Conservation (phyloP, 768 basidiomycete genomes). For the Amanita phalloides region DNA sequence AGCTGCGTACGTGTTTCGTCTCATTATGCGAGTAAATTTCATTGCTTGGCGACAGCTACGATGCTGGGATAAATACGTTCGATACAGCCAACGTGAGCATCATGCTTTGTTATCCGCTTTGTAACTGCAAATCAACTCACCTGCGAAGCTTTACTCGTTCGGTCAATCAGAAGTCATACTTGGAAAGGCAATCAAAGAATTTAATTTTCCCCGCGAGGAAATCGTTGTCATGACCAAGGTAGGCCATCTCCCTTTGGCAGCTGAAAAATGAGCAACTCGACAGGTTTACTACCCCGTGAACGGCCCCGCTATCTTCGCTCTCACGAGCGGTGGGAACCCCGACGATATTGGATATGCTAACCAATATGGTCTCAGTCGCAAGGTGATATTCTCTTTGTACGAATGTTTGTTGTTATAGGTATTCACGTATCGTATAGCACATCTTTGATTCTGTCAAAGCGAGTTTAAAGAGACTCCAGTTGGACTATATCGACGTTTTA, state of each 20-base stretch:
- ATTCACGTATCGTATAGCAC: constrained; percentile 19
- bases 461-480: constrained; percentile 40
- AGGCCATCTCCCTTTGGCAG: background rate
- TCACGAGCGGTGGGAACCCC: constrained; percentile 8
- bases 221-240: background rate
- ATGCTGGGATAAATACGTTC: background rate
- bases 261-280: background rate
- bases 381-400: constrained; percentile 17
- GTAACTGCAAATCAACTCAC: background rate
- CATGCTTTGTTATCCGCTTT: background rate
- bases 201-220: background rate
- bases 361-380: constrained; percentile 23
- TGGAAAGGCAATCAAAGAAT: background rate
- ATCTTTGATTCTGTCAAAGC: constrained; percentile 42
- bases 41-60: too few relatives aligned
- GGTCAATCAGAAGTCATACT: background rate
- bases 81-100: too few relatives aligned
- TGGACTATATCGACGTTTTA: constrained; percentile 50
- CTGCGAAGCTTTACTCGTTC: background rate
- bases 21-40: background rate
- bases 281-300: background rate
- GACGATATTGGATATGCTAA: constrained; percentile 41
- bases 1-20: too few relatives aligned
- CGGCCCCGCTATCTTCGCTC: too few relatives aligned
- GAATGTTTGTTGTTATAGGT: too few relatives aligned